Evolutionary conservation across 148 eudicot species (phyloP).

Genomic region (Nepenthes mirabilis): DNA sequence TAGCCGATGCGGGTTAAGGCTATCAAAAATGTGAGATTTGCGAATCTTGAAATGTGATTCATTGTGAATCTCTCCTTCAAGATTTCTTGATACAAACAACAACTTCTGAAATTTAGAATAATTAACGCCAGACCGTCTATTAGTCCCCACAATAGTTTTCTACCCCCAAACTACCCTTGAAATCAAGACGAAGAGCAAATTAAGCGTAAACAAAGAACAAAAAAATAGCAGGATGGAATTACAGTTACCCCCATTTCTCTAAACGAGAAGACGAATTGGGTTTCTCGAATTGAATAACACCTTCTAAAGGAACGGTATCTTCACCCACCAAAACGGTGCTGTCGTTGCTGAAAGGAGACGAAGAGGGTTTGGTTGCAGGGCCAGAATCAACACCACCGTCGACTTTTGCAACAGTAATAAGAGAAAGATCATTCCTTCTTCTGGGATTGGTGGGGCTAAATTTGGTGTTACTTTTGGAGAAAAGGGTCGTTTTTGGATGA

Average conservation of each 20-base stretch:
- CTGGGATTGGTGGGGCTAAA: conserved; percentile 1
- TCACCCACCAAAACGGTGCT: conserved; percentile 36
- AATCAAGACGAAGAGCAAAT: not conserved
- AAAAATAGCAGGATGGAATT: not conserved
- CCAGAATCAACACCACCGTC: conserved; percentile 10
- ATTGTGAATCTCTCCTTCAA: too few species aligned
- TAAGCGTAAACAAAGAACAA: not conserved
- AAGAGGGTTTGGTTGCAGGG: conserved; percentile 15
- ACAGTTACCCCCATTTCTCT: conserved; percentile 68
- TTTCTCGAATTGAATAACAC: conserved; percentile 84
- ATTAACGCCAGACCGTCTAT: too few species aligned
- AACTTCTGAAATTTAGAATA: too few species aligned
- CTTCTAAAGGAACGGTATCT: conserved; percentile 74
- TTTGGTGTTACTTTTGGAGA: conserved; percentile 24
- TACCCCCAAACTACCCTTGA: not conserved
- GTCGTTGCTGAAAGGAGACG: conserved; percentile 8
- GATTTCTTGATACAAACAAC: too few species aligned
- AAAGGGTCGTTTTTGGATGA: conserved; percentile 24
- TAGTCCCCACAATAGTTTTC: too few species aligned
- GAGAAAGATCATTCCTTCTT: conserved; percentile 5
- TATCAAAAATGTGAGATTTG: too few species aligned
- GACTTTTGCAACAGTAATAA: conserved; percentile 11
- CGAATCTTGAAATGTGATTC: too few species aligned
- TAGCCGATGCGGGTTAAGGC: too few species aligned
- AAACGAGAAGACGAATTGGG: conserved; percentile 35